These are phyloP conservation scores for Monilinia laxa DNA, from an alignment of 2,329 filamentous ascomycete genomes.

Conservation along the genomic window DNA sequence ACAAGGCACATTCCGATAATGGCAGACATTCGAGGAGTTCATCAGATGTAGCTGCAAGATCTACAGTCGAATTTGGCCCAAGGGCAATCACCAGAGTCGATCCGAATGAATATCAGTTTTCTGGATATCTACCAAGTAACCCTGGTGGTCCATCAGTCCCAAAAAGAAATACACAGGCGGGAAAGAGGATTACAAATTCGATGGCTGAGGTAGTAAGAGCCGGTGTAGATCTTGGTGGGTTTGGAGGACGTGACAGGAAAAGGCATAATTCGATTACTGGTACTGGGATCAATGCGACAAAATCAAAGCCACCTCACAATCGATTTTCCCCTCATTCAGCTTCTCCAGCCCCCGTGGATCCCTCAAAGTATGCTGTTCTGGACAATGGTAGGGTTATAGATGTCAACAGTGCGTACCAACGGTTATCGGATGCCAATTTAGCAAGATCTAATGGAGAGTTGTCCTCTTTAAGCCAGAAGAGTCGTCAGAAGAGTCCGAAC, in stretches of 20 bases:
- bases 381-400: conserved; percentile 64
- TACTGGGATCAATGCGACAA: conserved; percentile 30
- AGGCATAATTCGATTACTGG: conserved; percentile 33
- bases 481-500: conserved; percentile 31
- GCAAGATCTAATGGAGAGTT: conserved; percentile 63
- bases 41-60: conserved; percentile 54
- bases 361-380: conserved; percentile 47
- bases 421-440: conserved; percentile 70
- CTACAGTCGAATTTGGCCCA: conserved; percentile 48
- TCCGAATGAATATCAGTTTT: conserved; percentile 60
- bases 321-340: conserved; percentile 36
- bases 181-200: conserved; percentile 44
- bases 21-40: conserved; percentile 46
- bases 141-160: conserved; percentile 44
- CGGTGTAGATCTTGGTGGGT: conserved; percentile 51
- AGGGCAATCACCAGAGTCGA: conserved; percentile 42
- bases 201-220: conserved; percentile 55
- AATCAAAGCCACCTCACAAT: conserved; percentile 39
- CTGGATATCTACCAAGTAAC: conserved; percentile 55
- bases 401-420: conserved; percentile 67
- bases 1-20: conserved; percentile 39
- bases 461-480: conserved; percentile 44
- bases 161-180: conserved; percentile 53
- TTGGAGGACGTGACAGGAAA: conserved; percentile 34
- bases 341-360: conserved; percentile 39